Conservation (phyloP, 164 flowering plant genomes). For the Stephania japonica region DNA sequence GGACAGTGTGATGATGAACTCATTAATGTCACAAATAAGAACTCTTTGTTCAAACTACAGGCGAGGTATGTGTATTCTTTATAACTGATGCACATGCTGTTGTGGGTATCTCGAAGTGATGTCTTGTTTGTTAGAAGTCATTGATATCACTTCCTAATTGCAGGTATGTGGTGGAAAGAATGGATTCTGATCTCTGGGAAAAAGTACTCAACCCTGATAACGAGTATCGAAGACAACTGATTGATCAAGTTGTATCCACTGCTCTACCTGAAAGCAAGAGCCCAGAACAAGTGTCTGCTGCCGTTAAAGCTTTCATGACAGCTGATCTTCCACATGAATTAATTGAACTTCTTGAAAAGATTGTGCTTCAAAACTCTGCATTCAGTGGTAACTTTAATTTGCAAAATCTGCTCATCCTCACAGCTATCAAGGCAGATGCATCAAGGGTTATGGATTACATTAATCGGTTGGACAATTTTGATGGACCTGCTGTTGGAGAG, state of each 20-base stretch:
- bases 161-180: constrained; percentile 99
- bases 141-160: constrained; percentile 11
- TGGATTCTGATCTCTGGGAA: constrained; percentile 98
- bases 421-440: constrained; percentile 97
- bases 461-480: constrained; percentile 93
- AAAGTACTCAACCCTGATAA: constrained; percentile 93
- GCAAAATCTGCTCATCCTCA: constrained; percentile 86
- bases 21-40: constrained; percentile 90
- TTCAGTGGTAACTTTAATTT: constrained; percentile 97
- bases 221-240: constrained; percentile 84
- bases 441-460: constrained; percentile 98
- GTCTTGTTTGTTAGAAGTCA: constrained; percentile 4
- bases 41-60: constrained; percentile 92
- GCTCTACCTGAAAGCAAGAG: constrained; percentile 99
- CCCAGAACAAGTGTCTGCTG: constrained; percentile 99
- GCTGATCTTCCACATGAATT: constrained; percentile 99
- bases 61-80: constrained; percentile 62
- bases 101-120: not conserved
- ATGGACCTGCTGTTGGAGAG: constrained; percentile 99
- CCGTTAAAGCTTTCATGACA: constrained; percentile 99
- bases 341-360: constrained; percentile 98
- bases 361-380: constrained; percentile 98
- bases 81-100: not conserved
- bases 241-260: constrained; percentile 99
- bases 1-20: constrained; percentile 99